A percentile compares a stretch with the other conserved stretches of the same genome.
These are phyloP conservation scores for Stentor coeruleus DNA, from an alignment of 73 alveolate species.

Conservation along the genomic window DNA sequence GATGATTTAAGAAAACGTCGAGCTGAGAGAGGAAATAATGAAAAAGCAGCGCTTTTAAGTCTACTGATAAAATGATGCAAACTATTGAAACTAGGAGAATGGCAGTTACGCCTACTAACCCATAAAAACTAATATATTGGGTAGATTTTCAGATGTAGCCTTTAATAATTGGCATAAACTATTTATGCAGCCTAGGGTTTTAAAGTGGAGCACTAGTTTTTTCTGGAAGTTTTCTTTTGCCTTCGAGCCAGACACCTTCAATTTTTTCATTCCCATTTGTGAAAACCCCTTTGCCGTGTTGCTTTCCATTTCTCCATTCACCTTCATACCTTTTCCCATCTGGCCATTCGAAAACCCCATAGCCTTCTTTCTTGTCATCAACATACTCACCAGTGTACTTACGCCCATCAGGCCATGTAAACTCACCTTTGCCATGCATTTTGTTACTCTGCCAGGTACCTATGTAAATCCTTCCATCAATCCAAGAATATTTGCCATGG, in stretches of 20 bases:
- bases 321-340: constrained; percentile 18
- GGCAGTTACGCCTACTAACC: not conserved
- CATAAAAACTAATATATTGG: not conserved
- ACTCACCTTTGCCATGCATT: constrained; percentile 10
- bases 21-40: not conserved
- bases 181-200: too few species aligned
- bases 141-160: too few species aligned
- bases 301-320: constrained; percentile 2
- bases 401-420: constrained; percentile 26
- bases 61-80: constrained; percentile 10
- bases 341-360: not conserved
- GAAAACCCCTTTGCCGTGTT: constrained; percentile 8
- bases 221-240: not conserved
- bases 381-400: constrained; percentile 12
- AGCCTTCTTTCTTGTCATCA: constrained; percentile 20
- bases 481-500: not conserved
- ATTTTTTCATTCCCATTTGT: not conserved
- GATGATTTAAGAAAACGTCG: not conserved
- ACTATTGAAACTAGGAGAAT: not conserved
- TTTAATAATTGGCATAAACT: too few species aligned
- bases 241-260: constrained; percentile 12
- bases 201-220: too few species aligned
- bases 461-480: constrained; percentile 8
- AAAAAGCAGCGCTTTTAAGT: not conserved
- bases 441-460: constrained; percentile 6